These are phyloP conservation scores for Talaromyces marneffei DNA, from an alignment of 2,329 filamentous ascomycete species.

Conservation along the genomic window DNA sequence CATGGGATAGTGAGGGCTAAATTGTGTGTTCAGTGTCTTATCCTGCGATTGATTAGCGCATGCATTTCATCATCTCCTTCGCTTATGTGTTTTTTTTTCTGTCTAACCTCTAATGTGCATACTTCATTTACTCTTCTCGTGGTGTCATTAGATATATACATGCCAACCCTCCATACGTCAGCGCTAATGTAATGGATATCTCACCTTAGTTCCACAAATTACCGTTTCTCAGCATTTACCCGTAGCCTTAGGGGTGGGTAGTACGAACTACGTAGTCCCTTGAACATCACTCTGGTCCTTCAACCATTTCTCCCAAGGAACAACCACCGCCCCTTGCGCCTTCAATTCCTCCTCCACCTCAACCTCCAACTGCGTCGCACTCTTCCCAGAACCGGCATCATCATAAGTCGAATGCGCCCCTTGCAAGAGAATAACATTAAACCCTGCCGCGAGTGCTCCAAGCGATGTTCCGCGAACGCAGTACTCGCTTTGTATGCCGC, in stretches of 20 bases:
- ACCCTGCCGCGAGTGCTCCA: not conserved
- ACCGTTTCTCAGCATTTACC: too few relatives aligned
- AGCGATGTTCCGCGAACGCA: constrained; percentile 6
- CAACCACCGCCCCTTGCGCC: not conserved
- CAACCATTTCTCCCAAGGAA: constrained; percentile 2
- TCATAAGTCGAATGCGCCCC: constrained; percentile 6
- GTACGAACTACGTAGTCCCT: not conserved
- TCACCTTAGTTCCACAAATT: too few relatives aligned
- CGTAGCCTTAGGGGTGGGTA: too few relatives aligned
- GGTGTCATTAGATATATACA: constrained; percentile 5
- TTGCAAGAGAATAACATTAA: not conserved
- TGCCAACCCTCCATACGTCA: not conserved
- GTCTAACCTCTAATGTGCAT: constrained; percentile 4
- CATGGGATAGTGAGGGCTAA: not conserved
- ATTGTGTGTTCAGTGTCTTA: not conserved
- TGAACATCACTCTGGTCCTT: not conserved
- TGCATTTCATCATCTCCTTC: not conserved
- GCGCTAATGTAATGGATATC: not conserved
- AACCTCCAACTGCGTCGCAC: not conserved
- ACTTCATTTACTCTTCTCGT: not conserved
- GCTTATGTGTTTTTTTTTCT: not conserved
- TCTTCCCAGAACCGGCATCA: not conserved
- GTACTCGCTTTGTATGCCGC: constrained; percentile 6
- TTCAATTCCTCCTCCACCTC: not conserved
- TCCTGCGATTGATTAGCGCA: not conserved